These are phyloP conservation scores for Yamadazyma songkhlaensis DNA, from an alignment of 1,139 yeast genomes.

Conservation along the genomic window DNA sequence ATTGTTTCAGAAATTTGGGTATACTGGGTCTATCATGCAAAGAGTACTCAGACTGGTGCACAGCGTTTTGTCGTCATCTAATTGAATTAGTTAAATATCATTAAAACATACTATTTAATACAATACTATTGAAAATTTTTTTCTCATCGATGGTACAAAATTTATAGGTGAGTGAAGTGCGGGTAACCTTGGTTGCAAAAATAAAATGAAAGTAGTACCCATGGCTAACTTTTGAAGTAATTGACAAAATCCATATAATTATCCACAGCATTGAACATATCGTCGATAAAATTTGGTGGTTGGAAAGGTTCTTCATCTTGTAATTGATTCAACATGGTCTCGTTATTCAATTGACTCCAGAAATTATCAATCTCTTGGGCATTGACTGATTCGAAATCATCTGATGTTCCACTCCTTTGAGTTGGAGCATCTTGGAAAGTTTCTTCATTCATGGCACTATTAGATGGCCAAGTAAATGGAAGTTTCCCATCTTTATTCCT, in stretches of 20 bases:
- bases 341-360: constrained; percentile 30
- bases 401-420: constrained; percentile 12
- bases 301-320: not conserved
- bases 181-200: constrained; percentile 6
- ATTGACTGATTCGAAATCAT: constrained; percentile 21
- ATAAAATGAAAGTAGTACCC: not conserved
- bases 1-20: constrained; percentile 45
- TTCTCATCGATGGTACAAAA: constrained; percentile 2
- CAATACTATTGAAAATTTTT: constrained; percentile 1
- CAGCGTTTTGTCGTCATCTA: constrained; percentile 48
- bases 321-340: not conserved
- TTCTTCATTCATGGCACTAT: not conserved
- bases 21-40: constrained; percentile 47
- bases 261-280: constrained; percentile 2
- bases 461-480: not conserved
- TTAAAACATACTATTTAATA: constrained; percentile 2
- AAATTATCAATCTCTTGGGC: constrained; percentile 35
- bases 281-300: not conserved
- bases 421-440: constrained; percentile 5
- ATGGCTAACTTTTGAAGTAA: not conserved
- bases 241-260: constrained; percentile 2
- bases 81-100: constrained; percentile 5
- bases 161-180: constrained; percentile 4
- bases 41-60: constrained; percentile 54
- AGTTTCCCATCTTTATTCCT: too few relatives aligned